Evolutionary conservation across 352 stramenopile genomes (phyloP), one percentile per base, ranked within the genome.

Genomic region (Pythium rhizo-oryzae): DNA sequence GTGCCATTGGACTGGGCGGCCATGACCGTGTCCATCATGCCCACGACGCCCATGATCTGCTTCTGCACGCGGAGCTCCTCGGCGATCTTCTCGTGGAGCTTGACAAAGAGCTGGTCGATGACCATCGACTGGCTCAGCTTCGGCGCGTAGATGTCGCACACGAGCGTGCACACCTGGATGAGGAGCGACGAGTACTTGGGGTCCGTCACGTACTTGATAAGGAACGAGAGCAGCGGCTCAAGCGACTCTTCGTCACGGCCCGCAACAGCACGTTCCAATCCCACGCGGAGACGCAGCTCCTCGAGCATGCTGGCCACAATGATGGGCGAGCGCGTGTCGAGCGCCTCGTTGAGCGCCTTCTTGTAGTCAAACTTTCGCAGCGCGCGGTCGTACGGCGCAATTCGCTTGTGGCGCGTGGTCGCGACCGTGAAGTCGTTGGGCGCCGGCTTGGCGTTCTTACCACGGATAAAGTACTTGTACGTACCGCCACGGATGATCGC

Each of bases 331-430:
- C 93, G 82, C 37, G 93, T 97, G 60, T 91, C 84, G 58, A 99
- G 76, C 30, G 95, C 95, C 64, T 97, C 92, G 72, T 99, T 97
- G 46, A 99, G 78, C 37, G 97, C 97, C 74, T 97, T 94, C 59
- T 92, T 93, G 82, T 99, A 99, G 66, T 98, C 87, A 74, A 99
- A 99, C 75, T 98, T 94, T 33, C 93, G 94, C 53, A 99, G 71
- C 16, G 95, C 84, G 37, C 85, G 69, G 78, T 99, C 96, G 79
- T 98, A 99, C 53, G 91, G 85, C 49, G 87, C 81, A 24, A 99
- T 89, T 66, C 94, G 94, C 69, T 92, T 91, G 70, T 97, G 91
- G 56, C 95, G 92, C 46, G 87, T 82, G 28, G 73, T 87, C 25
- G 85, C 80, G 46, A 96, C 87, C 30, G 82, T 89, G 53, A 93